A percentile compares a stretch with the other conserved stretches of the same genome.
phyloP scores from a whole-genome alignment of 1,284 basidiomycete species.

The Rhizopogon hawkerae region DNA sequence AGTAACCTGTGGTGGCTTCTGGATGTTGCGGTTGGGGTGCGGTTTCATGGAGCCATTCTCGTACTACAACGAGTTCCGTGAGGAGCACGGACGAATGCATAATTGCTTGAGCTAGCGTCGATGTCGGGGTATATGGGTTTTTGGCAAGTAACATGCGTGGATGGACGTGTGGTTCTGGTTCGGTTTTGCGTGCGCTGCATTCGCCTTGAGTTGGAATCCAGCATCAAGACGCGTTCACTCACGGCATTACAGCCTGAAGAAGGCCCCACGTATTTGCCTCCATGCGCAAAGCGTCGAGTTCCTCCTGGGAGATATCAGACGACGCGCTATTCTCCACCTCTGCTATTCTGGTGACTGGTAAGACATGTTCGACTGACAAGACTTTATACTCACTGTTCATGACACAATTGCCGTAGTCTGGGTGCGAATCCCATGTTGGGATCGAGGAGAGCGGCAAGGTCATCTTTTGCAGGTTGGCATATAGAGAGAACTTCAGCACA shows the following conservation, averaged over 20 bases:
- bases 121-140: conserved; percentile 74
- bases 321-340: conserved; percentile 40
- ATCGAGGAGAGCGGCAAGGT: conserved; percentile 52
- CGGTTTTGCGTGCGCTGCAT: conserved; percentile 54
- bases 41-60: conserved; percentile 76
- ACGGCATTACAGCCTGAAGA: conserved; percentile 68
- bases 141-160: conserved; percentile 46
- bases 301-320: conserved; percentile 34
- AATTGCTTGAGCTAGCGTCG: conserved; percentile 62
- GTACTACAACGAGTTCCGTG: conserved; percentile 63
- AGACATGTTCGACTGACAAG: not conserved
- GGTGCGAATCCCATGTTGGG: conserved; percentile 64
- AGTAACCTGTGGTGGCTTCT: conserved; percentile 71
- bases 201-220: conserved; percentile 11
- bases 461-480: conserved; percentile 50
- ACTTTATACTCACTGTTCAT: conserved; percentile 43
- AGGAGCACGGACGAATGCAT: conserved; percentile 55
- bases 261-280: conserved; percentile 80
- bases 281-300: conserved; percentile 55
- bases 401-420: conserved; percentile 53
- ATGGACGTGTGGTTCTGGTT: conserved; percentile 36
- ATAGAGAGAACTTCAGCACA: conserved; percentile 59
- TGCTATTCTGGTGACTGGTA: conserved; percentile 33
- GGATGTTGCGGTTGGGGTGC: conserved; percentile 50
- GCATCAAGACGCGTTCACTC: conserved; percentile 15